A percentile compares a stretch with the other conserved stretches of the same genome.
phyloP scores from a whole-genome alignment of 371 early-diverging fungal genomes.

The Dichotomocladium elegans region DNA sequence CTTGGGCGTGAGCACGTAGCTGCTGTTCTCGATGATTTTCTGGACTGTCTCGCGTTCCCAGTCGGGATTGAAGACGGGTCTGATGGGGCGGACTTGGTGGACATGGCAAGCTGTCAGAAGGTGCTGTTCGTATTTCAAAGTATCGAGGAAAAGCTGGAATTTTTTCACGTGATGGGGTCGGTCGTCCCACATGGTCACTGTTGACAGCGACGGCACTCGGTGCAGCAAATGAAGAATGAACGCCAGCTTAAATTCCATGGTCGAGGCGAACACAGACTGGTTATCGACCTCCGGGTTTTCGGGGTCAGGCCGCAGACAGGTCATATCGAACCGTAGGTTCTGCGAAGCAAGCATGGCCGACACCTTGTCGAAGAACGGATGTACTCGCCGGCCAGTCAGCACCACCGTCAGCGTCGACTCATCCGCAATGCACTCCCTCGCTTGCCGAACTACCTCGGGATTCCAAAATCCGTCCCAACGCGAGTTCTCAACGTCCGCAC shows the following conservation, averaged over 20 bases:
- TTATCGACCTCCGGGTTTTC: conserved; percentile 17
- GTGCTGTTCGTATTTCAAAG: conserved; percentile 3
- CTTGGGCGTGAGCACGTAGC: conserved; percentile 4
- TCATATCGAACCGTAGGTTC: conserved; percentile 47
- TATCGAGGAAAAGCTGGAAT: conserved; percentile 41
- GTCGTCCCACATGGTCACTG: conserved; percentile 62
- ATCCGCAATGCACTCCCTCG: conserved; percentile 26
- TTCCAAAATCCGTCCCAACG: conserved; percentile 43
- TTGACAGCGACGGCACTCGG: conserved; percentile 32
- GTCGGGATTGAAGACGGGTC: conserved; percentile 42
- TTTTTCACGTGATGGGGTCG: conserved; percentile 41
- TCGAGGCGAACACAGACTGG: conserved; percentile 31
- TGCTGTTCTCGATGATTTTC: conserved; percentile 41
- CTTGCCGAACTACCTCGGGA: conserved; percentile 23
- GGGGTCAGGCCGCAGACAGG: conserved; percentile 49
- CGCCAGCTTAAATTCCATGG: conserved; percentile 56
- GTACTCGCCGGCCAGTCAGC: conserved; percentile 56
- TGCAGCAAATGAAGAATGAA: conserved; percentile 48
- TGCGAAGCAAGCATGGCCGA: conserved; percentile 33
- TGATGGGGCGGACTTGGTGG: conserved; percentile 32
- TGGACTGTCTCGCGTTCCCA: conserved; percentile 42
- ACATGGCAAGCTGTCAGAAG: conserved; percentile 27
- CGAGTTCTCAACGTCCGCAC: conserved; percentile 13
- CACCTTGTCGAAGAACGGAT: conserved; percentile 43
- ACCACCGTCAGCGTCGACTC: conserved; percentile 46